phyloP scores from a whole-genome alignment of 345 rosid genomes.

The Eucalyptus regnans region DNA sequence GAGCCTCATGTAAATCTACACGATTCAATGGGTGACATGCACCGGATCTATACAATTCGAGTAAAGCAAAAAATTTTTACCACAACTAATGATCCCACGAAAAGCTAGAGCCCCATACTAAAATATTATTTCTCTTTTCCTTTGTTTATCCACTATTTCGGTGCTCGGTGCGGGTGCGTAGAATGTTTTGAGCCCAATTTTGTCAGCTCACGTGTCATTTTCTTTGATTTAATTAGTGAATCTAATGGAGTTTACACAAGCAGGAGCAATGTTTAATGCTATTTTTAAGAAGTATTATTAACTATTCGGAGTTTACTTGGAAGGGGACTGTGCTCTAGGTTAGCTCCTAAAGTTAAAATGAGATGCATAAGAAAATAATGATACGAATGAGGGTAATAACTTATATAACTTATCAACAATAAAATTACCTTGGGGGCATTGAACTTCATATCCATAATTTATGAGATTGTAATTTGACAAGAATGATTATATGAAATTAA shows the following conservation, averaged over 20 bases:
- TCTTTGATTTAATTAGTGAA: not conserved
- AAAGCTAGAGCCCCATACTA: not conserved
- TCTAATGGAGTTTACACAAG: not conserved
- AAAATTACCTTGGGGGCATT: not conserved
- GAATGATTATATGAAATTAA: no score
- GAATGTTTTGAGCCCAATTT: not conserved
- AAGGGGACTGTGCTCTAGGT: not conserved
- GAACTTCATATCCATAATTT: no score
- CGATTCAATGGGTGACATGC: not conserved
- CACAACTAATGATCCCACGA: not conserved
- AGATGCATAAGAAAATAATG: not conserved
- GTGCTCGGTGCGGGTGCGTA: not conserved
- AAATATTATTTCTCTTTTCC: not conserved
- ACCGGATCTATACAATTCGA: fast-evolving
- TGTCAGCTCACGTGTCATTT: not conserved
- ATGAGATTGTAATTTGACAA: not conserved
- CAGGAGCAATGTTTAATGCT: not conserved
- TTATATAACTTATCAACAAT: not conserved
- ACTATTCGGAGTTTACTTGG: not conserved
- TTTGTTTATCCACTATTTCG: not conserved
- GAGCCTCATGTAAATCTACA: not conserved
- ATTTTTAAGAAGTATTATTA: not conserved
- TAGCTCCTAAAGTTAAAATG: not conserved
- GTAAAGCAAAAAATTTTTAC: not conserved
- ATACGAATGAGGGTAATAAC: not conserved